These are phyloP conservation scores for Knoxia roxburghii DNA, from an alignment of 257 asterid genomes.

Conservation along the genomic window DNA sequence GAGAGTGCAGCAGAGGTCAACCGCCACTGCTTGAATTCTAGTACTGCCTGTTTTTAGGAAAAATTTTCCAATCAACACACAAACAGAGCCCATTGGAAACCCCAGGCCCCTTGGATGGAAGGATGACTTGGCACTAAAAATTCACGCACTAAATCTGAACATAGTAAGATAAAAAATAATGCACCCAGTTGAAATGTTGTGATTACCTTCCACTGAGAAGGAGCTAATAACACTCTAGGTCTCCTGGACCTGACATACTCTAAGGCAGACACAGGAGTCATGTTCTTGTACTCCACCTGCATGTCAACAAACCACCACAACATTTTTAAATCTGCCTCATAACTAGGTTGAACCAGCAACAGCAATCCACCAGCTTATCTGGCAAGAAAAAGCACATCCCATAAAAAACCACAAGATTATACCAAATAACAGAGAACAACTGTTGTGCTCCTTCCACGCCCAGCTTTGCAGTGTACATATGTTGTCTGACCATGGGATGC, in stretches of 20 bases:
- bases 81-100: background rate
- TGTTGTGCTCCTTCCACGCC: constrained; percentile 96
- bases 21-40: constrained; percentile 61
- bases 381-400: background rate
- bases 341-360: background rate
- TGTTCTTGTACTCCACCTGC: constrained; percentile 75
- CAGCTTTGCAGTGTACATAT: constrained; percentile 93
- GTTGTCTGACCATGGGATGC: constrained; percentile 59
- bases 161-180: background rate
- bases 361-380: background rate
- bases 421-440: constrained; percentile 91
- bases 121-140: background rate
- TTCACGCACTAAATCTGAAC: background rate
- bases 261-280: constrained; percentile 76
- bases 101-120: background rate
- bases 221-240: constrained; percentile 84
- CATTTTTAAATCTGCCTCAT: background rate
- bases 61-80: background rate
- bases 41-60: constrained; percentile 59
- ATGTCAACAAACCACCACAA: constrained; percentile 18
- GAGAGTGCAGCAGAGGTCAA: constrained; percentile 35
- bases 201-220: constrained; percentile 83
- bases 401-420: background rate
- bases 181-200: background rate
- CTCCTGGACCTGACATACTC: constrained; percentile 80